Evolutionary conservation across 2,329 filamentous ascomycete species (phyloP), one percentile per base, ranked within the genome.

Genomic region (Neofusicoccum laricinum): DNA sequence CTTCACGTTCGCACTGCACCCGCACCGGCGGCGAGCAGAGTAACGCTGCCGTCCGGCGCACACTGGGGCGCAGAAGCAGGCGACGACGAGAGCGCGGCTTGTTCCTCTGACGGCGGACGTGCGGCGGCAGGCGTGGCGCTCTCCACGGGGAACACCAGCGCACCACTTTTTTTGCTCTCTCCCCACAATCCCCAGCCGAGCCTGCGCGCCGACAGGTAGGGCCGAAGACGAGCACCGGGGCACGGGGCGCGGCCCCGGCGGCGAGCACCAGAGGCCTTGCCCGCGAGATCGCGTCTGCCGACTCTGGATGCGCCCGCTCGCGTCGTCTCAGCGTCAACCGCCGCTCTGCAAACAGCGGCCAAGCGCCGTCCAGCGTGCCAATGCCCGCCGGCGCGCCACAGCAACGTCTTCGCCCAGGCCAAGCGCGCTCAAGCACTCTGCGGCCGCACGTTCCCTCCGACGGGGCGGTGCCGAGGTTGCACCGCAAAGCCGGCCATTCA

Each of bases 371-470:
- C 2, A 21, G n/a, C 38, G 11, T 45, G 34, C 21, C 53, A 32
- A 32, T 38, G 15, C 15, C 36, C 32, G 14, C 6, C 34, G 8
- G 19, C 50, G 19, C 50, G 51, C 51, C 51, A 57, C 51, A 43
- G 10, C 34, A 19, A 40, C 38, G 38, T 14, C 19, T 19, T 25
- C 25, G 14, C 25, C 25, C 30, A 19, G n/a, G 55, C 55, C 55
- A 59, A 59, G 55, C n/a, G 32, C 17, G 55, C 41, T 59, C 40
- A 59, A 59, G 55, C 55, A 43, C 55, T 46, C 30, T 15, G 40
- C n/a, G 40, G 25, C 41, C 38, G 53, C 53, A 58, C 38, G 38
- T 2, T 14, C 34, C 21, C 50, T 21, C 6, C 11, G 11, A 4
- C 38, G 30, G 25, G 19, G 55, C 40, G 8, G 19, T 59, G 53